Conservation (phyloP, 768 basidiomycete species). For the Asterophora parasitica region DNA sequence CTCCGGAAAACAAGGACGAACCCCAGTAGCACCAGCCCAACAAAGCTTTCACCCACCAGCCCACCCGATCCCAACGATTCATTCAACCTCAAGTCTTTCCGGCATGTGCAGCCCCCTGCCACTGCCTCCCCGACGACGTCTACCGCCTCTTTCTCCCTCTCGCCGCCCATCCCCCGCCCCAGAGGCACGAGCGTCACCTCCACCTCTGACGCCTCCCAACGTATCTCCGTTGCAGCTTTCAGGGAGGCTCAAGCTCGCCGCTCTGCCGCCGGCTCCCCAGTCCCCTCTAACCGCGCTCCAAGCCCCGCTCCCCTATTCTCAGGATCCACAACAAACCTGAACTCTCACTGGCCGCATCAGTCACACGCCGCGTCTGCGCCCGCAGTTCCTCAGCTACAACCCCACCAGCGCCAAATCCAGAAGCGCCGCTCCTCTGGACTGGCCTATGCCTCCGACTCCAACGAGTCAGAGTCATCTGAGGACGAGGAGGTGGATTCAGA, state of each 20-base stretch:
- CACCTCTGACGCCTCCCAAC: slow-evolving; percentile 62
- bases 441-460: slow-evolving; percentile 22
- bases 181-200: slow-evolving; percentile 57
- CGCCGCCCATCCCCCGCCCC: slow-evolving; percentile 45
- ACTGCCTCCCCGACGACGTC: slow-evolving; percentile 17
- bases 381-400: neutral
- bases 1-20: slow-evolving; percentile 7
- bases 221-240: slow-evolving; percentile 79
- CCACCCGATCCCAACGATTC: slow-evolving; percentile 29
- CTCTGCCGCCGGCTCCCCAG: slow-evolving; percentile 57
- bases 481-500: slow-evolving; percentile 25
- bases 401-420: too few species aligned
- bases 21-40: neutral
- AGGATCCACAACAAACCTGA: neutral
- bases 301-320: slow-evolving; percentile 36
- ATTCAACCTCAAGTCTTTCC: slow-evolving; percentile 73
- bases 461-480: slow-evolving; percentile 27
- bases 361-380: neutral
- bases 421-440: slow-evolving; percentile 11
- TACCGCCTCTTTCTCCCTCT: slow-evolving; percentile 26
- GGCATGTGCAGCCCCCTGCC: slow-evolving; percentile 52
- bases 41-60: slow-evolving; percentile 2
- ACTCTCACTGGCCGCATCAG: neutral
- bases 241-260: slow-evolving; percentile 71
- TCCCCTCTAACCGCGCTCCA: slow-evolving; percentile 32